Base-by-base conservation (phyloP, 2,329 filamentous ascomycete species). In the Bipolaris zeicola region DNA sequence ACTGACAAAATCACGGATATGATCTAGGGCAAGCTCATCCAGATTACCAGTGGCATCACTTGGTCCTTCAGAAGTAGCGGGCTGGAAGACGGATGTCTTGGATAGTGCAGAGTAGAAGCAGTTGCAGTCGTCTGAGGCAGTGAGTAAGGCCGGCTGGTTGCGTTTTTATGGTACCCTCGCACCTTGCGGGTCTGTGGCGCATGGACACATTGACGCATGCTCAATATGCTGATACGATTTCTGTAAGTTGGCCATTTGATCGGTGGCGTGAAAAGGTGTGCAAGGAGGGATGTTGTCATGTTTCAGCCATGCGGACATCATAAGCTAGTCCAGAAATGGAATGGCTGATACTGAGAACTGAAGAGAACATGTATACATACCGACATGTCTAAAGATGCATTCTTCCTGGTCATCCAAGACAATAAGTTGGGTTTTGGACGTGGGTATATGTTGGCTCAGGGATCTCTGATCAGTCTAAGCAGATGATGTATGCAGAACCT, bases 71-170 rank as follows among this genome's bases (percentile, higher is more conserved):
- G 38, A 8, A 6, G 57, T 62, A 5, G 62, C 62, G 33, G 46
- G 33, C 6, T 58, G 36, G 24, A 64, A 62, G 5, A 52, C 22
- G 3, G 52, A 52, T 14, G 60, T 61, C 22, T 62, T 53, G 5
- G 55, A 51, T 4, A 64, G 48, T 11, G 52, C 44, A 3, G 60
- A 62, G 36, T 45, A 59, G 42, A 61, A 62, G 7, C 61, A 63
- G 39, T 62, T 55, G 22, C 62, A 64, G 16, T 45, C 47, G n/a
- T 18, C 59, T 59, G 26, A 4, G 20, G 4, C 31, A 24, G 44
- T 36, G 22, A 45, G 44, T 44, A 33, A 53, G 11, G 31, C n/a
- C 13, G 18, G 36, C 42, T 36, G 3, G 18, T 6, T 22, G 36
- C 31, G 31, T 26, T 24, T 39, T n/a, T 18, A 18, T 20, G 31